These are phyloP conservation scores for Xylaria sp. DNA, from an alignment of 2,329 filamentous ascomycete species.

Conservation along the genomic window DNA sequence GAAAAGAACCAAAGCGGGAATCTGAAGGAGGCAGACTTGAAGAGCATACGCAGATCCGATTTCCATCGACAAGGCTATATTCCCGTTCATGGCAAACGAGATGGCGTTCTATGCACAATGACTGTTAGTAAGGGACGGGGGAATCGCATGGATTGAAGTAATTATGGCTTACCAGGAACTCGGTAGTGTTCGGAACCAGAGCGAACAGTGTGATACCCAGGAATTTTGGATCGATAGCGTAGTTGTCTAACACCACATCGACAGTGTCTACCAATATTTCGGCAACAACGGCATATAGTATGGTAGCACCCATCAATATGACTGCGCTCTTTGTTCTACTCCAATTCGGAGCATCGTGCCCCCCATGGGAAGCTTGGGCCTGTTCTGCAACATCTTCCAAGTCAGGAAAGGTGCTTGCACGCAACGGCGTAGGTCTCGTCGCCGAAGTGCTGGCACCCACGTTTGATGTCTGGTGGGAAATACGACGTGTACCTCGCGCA, in stretches of 20 bases:
- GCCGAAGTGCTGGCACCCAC: constrained; percentile 45
- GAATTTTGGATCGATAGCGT: constrained; percentile 96
- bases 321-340: constrained; percentile 89
- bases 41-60: constrained; percentile 97
- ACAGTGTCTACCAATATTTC: constrained; percentile 98
- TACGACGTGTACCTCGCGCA: constrained; percentile 60
- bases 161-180: constrained; percentile 79
- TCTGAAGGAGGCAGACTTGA: constrained; percentile 94
- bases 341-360: constrained; percentile 99
- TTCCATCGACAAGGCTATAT: constrained; percentile 98
- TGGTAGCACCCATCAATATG: constrained; percentile 86
- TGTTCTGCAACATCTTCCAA: constrained; percentile 60
- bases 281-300: constrained; percentile 95
- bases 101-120: constrained; percentile 80
- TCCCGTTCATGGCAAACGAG: constrained; percentile 99
- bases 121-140: constrained; percentile 27
- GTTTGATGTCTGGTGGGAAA: constrained; percentile 50
- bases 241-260: constrained; percentile 91
- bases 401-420: constrained; percentile 55
- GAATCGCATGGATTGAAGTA: constrained; percentile 20
- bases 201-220: constrained; percentile 96
- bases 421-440: constrained; percentile 48
- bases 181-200: constrained; percentile 96
- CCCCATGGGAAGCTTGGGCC: constrained; percentile 66
- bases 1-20: constrained; percentile 91